phyloP scores from a whole-genome alignment of 1,284 basidiomycete species.

The Cryptococcus maquisensis region DNA sequence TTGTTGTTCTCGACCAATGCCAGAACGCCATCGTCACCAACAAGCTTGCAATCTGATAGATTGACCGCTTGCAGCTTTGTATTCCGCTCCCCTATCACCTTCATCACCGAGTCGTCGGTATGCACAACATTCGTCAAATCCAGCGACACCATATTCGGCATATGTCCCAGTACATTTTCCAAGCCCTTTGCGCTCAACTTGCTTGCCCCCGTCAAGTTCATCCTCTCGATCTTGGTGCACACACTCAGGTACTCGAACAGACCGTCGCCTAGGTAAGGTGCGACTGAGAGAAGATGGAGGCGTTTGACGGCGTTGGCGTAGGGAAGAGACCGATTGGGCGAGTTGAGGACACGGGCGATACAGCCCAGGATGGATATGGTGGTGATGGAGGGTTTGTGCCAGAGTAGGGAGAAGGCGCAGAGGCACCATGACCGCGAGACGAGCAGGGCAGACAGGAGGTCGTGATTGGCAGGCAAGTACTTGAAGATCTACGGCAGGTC shows the following conservation, averaged over 20 bases:
- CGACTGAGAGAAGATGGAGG: conserved; percentile 79
- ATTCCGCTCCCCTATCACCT: conserved; percentile 66
- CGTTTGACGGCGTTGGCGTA: conserved; percentile 86
- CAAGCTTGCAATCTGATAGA: conserved; percentile 72
- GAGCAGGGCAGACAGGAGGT: conserved; percentile 70
- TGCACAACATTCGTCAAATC: conserved; percentile 75
- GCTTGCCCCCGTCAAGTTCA: conserved; percentile 82
- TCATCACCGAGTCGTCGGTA: conserved; percentile 67
- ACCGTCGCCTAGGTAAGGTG: conserved; percentile 69
- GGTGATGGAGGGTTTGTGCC: conserved; percentile 80
- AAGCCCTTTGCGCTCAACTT: conserved; percentile 67
- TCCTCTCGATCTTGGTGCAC: conserved; percentile 81
- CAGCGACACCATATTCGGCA: conserved; percentile 76
- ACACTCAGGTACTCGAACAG: conserved; percentile 68
- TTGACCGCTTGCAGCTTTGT: conserved; percentile 88
- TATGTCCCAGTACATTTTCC: conserved; percentile 62
- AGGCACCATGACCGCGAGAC: conserved; percentile 93
- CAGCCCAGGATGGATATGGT: conserved; percentile 53
- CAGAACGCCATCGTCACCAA: conserved; percentile 74
- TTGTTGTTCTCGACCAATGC: conserved; percentile 72
- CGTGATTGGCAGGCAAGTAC: conserved; percentile 67
- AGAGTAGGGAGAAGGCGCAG: conserved; percentile 89
- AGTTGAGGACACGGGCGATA: conserved; percentile 28
- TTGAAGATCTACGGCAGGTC: conserved; percentile 66
- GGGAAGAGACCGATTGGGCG: conserved; percentile 65